These are phyloP conservation scores for Rhizopogon salebrosus DNA, from an alignment of 768 basidiomycete genomes.

Conservation along the genomic window DNA sequence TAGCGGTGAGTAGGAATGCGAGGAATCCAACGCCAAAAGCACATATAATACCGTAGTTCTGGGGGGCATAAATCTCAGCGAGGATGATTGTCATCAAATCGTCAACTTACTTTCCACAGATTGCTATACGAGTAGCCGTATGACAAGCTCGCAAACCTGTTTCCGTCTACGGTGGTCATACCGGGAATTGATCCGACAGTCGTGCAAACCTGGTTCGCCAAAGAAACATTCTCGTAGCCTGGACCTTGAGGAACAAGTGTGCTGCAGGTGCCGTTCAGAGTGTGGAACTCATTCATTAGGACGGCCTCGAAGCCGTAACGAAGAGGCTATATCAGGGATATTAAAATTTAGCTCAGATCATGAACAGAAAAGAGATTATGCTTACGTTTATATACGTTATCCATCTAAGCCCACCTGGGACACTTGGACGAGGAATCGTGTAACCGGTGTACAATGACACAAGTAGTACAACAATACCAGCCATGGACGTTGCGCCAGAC, in stretches of 20 bases:
- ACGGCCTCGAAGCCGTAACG: conserved; percentile 18
- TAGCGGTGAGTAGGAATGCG: conserved; percentile 29
- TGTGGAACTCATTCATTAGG: conserved; percentile 48
- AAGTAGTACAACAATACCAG: conserved; percentile 30
- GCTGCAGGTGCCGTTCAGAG: conserved; percentile 30
- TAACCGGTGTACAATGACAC: conserved; percentile 41
- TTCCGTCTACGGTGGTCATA: conserved; percentile 34
- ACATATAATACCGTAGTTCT: conserved; percentile 41
- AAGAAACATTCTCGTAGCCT: conserved; percentile 27
- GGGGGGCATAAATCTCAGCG: conserved; percentile 10
- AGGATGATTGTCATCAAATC: conserved; percentile 1
- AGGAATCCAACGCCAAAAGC: conserved; percentile 38
- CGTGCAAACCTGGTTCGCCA: conserved; percentile 39
- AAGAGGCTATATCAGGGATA: conserved; percentile 31
- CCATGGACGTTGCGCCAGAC: conserved; percentile 40
- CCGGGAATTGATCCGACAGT: conserved; percentile 37
- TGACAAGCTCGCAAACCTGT: conserved; percentile 31
- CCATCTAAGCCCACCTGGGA: conserved; percentile 13
- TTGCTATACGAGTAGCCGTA: conserved; percentile 22
- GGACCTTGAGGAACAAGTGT: conserved; percentile 28
- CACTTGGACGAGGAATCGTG: conserved; percentile 19
- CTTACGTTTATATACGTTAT: conserved; percentile 16
- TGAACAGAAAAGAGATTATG: conserved; percentile 35
- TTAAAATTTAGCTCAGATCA: conserved; percentile 17
- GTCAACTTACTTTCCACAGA: conserved; percentile 34